phyloP scores from a whole-genome alignment of 1,284 basidiomycete species.

The Pseudozyma hubeiensis region DNA sequence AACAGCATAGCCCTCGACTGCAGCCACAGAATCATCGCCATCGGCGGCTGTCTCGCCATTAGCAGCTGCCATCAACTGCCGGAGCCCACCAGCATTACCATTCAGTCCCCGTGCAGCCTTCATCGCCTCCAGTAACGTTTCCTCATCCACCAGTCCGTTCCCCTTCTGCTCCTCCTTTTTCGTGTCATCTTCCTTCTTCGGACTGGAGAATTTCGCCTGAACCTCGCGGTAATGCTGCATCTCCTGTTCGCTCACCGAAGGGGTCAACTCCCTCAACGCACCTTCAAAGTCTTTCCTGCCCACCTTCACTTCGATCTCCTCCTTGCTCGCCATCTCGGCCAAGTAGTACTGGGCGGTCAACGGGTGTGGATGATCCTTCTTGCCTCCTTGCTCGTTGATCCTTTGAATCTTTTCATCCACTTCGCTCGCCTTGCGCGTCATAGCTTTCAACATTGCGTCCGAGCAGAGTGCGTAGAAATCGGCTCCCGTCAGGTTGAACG shows the following conservation, averaged over 20 bases:
- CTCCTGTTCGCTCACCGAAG: constrained; percentile 88
- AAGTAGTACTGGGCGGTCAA: constrained; percentile 93
- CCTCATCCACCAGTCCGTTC: constrained; percentile 11
- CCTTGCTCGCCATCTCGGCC: constrained; percentile 80
- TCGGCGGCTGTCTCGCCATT: neutral
- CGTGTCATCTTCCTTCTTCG: constrained; percentile 28
- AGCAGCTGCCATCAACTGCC: neutral
- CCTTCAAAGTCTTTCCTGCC: constrained; percentile 79
- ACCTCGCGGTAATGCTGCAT: constrained; percentile 86
- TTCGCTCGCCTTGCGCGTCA: constrained; percentile 85
- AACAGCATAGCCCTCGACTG: neutral
- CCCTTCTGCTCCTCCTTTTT: neutral
- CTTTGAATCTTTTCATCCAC: constrained; percentile 72
- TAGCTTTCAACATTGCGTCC: constrained; percentile 94
- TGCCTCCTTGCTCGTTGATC: constrained; percentile 62
- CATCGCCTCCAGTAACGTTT: constrained; percentile 14
- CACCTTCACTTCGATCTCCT: constrained; percentile 83
- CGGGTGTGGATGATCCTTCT: constrained; percentile 74
- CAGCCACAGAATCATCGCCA: neutral
- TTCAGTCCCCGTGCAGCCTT: constrained; percentile 5
- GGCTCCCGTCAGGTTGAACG: constrained; percentile 83
- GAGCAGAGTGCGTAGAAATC: constrained; percentile 98
- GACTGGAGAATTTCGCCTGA: constrained; percentile 76
- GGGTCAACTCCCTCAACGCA: constrained; percentile 81
- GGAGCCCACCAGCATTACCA: neutral